phyloP scores from a whole-genome alignment of 129 eudicot species.

The Saposhnikovia divaricata region DNA sequence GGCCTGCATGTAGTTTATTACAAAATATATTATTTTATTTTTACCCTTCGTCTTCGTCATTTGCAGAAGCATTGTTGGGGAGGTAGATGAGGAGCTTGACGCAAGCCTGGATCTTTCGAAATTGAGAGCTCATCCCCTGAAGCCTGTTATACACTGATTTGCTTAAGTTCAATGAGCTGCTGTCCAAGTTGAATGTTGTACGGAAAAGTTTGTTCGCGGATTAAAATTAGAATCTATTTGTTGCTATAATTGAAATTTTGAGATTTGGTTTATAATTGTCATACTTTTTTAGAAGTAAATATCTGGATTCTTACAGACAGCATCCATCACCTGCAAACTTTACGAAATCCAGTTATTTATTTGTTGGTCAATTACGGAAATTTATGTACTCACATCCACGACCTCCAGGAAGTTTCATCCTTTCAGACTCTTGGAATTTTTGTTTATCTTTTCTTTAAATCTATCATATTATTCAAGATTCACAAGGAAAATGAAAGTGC shows the following conservation, averaged over 20 bases:
- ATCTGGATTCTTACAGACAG: not conserved
- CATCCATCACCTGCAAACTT: not conserved
- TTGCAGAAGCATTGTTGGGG: constrained; percentile 87
- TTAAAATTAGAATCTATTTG: not conserved
- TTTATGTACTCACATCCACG: not conserved
- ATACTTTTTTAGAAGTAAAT: not conserved
- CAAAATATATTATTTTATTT: not conserved
- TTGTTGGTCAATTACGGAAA: not conserved
- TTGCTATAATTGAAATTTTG: not conserved
- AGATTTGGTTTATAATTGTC: not conserved
- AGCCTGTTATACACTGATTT: constrained; percentile 72
- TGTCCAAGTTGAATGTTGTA: not conserved
- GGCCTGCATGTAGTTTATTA: not conserved
- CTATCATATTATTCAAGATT: not conserved
- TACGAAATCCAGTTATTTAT: not conserved
- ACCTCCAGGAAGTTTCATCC: not conserved
- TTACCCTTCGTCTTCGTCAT: not conserved
- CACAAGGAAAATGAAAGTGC: not conserved
- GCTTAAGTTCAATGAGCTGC: not conserved
- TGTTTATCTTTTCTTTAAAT: no score
- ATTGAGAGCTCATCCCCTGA: constrained; percentile 78
- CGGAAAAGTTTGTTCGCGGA: not conserved
- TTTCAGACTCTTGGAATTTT: no score
- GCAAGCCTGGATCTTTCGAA: constrained; percentile 62
- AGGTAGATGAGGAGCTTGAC: constrained; percentile 45